Percentiles rank a stretch among this genome's conserved stretches.
Conservation (phyloP, 345 rosid genomes). For the Adansonia digitata region DNA sequence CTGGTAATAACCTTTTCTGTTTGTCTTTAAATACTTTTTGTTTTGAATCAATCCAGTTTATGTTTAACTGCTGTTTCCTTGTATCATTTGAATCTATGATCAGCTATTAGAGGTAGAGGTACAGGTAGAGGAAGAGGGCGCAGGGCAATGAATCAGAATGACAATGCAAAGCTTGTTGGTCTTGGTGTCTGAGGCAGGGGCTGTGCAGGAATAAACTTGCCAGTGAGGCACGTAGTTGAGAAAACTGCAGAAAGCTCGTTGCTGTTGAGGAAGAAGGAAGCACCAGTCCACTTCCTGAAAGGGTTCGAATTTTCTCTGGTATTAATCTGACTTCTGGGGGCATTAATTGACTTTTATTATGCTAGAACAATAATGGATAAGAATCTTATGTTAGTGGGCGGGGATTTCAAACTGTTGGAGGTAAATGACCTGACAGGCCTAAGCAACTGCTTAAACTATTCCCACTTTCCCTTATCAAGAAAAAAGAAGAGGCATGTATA, state of each 20-base stretch:
- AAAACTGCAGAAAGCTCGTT: slow-evolving; percentile 33
- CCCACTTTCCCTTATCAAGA: neutral
- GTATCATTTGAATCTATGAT: slow-evolving; percentile 5
- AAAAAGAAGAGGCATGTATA: neutral
- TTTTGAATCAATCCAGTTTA: slow-evolving; percentile 7
- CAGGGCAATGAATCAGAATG: slow-evolving; percentile 34
- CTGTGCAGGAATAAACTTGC: slow-evolving; percentile 26
- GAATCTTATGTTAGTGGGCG: neutral
- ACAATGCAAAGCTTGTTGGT: slow-evolving; percentile 25
- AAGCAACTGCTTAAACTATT: neutral
- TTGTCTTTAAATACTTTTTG: neutral
- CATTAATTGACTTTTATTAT: neutral
- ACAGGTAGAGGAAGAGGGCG: slow-evolving; percentile 43
- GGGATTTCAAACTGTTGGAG: neutral
- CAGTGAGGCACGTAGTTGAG: slow-evolving; percentile 31
- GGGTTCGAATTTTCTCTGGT: slow-evolving; percentile 19
- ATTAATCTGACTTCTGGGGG: neutral
- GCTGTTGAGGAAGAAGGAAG: slow-evolving; percentile 38
- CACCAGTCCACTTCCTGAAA: slow-evolving; percentile 37
- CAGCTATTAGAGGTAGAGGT: slow-evolving; percentile 34
- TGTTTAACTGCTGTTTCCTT: slow-evolving; percentile 10
- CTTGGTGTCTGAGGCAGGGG: slow-evolving; percentile 26
- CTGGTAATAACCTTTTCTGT: slow-evolving; percentile 10
- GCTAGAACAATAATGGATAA: neutral
- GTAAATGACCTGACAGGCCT: neutral